Base-by-base conservation (phyloP, 2,329 filamentous ascomycete species). In the Botrytis sinoallii region DNA sequence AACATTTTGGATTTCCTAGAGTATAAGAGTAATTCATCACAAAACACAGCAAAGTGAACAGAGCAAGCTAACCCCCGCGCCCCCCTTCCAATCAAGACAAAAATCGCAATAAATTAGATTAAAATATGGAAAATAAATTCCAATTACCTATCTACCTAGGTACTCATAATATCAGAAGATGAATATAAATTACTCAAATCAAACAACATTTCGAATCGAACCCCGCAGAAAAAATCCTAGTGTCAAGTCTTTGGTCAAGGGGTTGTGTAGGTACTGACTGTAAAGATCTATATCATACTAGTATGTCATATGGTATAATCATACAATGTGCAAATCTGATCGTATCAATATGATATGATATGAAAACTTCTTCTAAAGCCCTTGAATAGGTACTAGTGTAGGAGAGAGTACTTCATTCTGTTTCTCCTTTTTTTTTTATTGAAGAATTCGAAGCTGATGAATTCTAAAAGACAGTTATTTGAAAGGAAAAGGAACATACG, bases 41-140 rank as follows among this genome's bases (percentile, higher is more conserved):
- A n/a, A n/a, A 6, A 12, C 25, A 25, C 22, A 52, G 12, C 10
- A n/a, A 6, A 52, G 4, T 52, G 12, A n/a, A 52, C 46, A 52
- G 10, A 52, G 22, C 22, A 3, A 48, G 46, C 46, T 4, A 40
- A 40, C 38, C 38, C 38, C 38, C 1, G 3, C 32, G 32, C 32
- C 9, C 8, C 38, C 38, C 20, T 3, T 9, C 3, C 9, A 48
- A 48, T 25, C 46, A 48, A 48, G 8, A 22, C 2, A 25, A 52
- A 12, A 25, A 12, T 2, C 5, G 12, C 46, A 48, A 22, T n/a
- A n/a, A 55, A n/a, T 14, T 4, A 0, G 1, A 6, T 55, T n/a
- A 16, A 1, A n/a, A 16, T 16, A 16, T n/a, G 12, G 4, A 42
- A 42, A 16, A 42, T 42, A 16, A 42, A 42, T 14, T 40, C 12